Conservation (phyloP, 768 basidiomycete genomes). For the Podaxis sp. region DNA sequence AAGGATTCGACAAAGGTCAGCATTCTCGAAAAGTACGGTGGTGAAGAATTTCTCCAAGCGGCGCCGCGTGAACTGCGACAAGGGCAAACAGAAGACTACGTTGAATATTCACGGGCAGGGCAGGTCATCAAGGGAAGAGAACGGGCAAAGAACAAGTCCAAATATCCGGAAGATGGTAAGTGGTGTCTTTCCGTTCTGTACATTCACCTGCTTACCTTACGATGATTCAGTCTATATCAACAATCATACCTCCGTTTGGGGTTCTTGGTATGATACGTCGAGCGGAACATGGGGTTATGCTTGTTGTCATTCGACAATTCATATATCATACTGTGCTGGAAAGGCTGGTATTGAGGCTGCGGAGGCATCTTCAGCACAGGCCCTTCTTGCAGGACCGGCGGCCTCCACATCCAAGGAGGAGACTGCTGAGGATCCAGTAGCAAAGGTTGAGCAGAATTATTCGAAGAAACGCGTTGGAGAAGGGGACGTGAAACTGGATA, state of each 20-base stretch:
- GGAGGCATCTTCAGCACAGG: conserved; percentile 71
- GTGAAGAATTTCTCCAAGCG: conserved; percentile 85
- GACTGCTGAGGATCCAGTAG: conserved; percentile 29
- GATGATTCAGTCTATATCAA: conserved; percentile 69
- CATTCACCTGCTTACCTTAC: conserved; percentile 13
- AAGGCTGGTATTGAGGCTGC: conserved; percentile 78
- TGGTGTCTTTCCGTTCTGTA: conserved; percentile 17
- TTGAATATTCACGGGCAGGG: conserved; percentile 93
- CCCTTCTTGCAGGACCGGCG: conserved; percentile 52
- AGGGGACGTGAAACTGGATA: conserved; percentile 75
- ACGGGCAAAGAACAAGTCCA: conserved; percentile 81
- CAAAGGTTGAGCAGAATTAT: conserved; percentile 65
- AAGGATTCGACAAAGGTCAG: conserved; percentile 88
- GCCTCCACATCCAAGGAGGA: conserved; percentile 25
- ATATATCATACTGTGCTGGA: conserved; percentile 91
- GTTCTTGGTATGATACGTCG: conserved; percentile 84
- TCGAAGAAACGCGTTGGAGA: conserved; percentile 82
- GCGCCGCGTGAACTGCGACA: conserved; percentile 91
- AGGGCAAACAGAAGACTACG: conserved; percentile 96
- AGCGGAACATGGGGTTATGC: conserved; percentile 87
- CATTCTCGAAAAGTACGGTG: conserved; percentile 92
- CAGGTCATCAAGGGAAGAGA: conserved; percentile 91
- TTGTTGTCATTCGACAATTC: conserved; percentile 88
- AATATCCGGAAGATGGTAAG: conserved; percentile 96
- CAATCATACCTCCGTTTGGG: conserved; percentile 97